Evolutionary conservation across 768 basidiomycete genomes (phyloP).

Genomic region (Auricularia auricula-judae): DNA sequence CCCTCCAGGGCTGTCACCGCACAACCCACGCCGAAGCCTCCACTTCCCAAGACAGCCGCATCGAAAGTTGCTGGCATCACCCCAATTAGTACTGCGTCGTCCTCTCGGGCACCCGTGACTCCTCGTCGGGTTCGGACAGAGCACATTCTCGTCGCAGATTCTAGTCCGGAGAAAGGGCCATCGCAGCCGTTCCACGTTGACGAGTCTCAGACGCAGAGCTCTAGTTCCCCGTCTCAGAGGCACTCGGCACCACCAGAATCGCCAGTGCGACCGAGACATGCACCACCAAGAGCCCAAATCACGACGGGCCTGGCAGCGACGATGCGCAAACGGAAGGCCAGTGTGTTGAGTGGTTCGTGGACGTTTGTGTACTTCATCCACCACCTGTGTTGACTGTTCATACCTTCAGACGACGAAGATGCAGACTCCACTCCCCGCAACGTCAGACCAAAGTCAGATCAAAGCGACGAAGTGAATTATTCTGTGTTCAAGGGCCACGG

Average conservation of each 20-base stretch:
- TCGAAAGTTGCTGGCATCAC: not conserved
- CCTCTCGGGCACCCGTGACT: not conserved
- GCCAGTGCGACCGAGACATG: not conserved
- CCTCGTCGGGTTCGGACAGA: not conserved
- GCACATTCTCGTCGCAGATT: not conserved
- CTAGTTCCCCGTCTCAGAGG: not conserved
- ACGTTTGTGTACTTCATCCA: not conserved
- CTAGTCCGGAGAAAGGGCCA: not conserved
- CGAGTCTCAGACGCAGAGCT: not conserved
- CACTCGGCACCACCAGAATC: not conserved
- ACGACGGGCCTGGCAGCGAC: not conserved
- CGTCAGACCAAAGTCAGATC: not conserved
- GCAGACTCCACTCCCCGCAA: not conserved
- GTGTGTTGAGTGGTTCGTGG: not conserved
- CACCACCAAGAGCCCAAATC: not conserved
- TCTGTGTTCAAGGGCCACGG: not conserved
- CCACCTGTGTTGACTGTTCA: not conserved
- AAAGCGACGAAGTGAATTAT: not conserved
- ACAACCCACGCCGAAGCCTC: not conserved
- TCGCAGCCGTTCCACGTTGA: too few species aligned
- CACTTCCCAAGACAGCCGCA: not conserved
- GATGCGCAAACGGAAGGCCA: not conserved
- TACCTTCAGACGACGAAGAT: not conserved
- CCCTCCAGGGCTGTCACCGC: not conserved
- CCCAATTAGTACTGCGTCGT: not conserved